Base-by-base conservation (phyloP, 2,329 filamentous ascomycete species). In the Alternaria longipes region DNA sequence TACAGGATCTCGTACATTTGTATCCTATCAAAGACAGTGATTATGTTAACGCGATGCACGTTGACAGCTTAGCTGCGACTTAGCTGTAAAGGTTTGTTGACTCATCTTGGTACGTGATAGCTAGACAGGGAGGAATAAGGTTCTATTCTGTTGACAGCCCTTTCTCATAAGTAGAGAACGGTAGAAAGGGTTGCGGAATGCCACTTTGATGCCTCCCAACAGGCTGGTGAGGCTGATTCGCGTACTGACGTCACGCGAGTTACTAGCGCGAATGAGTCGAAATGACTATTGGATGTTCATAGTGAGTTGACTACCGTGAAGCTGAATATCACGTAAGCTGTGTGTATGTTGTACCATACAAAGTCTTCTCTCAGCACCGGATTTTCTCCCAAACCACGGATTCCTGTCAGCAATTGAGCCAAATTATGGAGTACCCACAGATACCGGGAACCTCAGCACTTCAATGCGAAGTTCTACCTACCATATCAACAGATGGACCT, bases 241-340 rank as follows among this genome's bases (percentile, higher is more conserved):
- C 30, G 22, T 14, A n/a, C 6, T 50, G 46, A 50, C 30, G 46
- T 50, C 46, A 50, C 32, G 32, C 32, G 30, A 11, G 6, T n/a
- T 3, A 26, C 5, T 50, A 16, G 52, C 59, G 36, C n/a, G 22
- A n/a, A 53, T 53, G 50, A 53, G 50, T 53, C 50, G 50, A 53
- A 44, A 53, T 53, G 50, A 53, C 11, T 7, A 53, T 20, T 14
- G 40, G 36, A 7, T 3, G 36, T 8, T 3, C n/a, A 14, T 30
- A 57, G 16, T 59, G 51, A 8, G 54, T 26, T 38, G 53, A 16
- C 16, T 36, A 24, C 12, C 18, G 18, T 16, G 18, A 14, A 2
- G 2, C 3, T 36, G 34, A 11, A 49, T 49, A 36, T 4, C 18
- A 49, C 14, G 1, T 16, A 14, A 11, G 12, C 3, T 11, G 2